Conservation (phyloP, 2,329 filamentous ascomycete genomes). For the Diaporthe sp. region DNA sequence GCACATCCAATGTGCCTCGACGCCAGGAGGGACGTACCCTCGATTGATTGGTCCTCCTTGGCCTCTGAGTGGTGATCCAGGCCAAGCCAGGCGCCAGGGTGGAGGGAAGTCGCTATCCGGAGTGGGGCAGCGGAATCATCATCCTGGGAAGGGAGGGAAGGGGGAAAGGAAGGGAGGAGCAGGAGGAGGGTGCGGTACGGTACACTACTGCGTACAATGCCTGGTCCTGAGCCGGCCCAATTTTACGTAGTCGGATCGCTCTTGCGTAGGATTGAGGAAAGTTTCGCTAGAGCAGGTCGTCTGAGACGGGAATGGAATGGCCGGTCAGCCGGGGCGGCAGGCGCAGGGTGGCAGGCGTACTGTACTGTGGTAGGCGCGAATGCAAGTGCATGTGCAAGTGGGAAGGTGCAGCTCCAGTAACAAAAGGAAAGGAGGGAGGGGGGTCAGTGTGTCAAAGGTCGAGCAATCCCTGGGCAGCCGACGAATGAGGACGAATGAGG, state of each 20-base stretch:
- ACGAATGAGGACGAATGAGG: conserved; percentile 23
- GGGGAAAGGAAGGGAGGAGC: not conserved
- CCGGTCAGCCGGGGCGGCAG: conserved; percentile 11
- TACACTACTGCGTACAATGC: not conserved
- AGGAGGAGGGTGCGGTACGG: not conserved
- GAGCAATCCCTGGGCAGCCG: not conserved
- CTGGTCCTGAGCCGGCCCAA: not conserved
- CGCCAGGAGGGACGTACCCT: not conserved
- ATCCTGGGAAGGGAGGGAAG: conserved; percentile 9
- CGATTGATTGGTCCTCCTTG: not conserved
- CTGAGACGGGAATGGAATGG: conserved; percentile 12
- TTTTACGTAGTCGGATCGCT: conserved; percentile 17
- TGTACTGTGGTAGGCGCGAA: conserved; percentile 21
- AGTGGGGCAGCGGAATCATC: conserved; percentile 30
- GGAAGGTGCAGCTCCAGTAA: conserved; percentile 12
- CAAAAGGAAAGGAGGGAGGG: not conserved
- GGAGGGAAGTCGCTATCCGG: conserved; percentile 37
- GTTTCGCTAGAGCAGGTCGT: not conserved
- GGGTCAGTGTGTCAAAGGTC: not conserved
- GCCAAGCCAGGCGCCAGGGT: conserved; percentile 18
- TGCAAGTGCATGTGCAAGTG: conserved; percentile 1
- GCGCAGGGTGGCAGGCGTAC: not conserved
- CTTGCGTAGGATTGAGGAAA: conserved; percentile 14
- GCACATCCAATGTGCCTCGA: not conserved
- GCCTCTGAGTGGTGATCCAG: not conserved